Base-by-base conservation (phyloP, 208 protist genomes). In the Polymyxa betae region DNA sequence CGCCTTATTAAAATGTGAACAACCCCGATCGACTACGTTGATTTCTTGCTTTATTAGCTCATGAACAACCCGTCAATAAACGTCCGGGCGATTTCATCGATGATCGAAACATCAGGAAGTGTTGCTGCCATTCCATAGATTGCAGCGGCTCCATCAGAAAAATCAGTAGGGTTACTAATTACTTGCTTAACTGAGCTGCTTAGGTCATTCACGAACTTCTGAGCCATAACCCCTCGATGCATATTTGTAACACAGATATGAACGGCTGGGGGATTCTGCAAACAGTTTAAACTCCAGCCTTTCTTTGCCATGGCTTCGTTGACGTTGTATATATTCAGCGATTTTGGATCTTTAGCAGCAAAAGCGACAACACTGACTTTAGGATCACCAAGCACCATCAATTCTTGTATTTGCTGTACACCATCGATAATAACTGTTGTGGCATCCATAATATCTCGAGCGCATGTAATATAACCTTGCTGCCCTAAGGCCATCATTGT, bases 401-500 rank as follows among this genome's bases (percentile, higher is more conserved):
- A 32, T 29, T 72, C 88, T 35, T 5, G 12, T 20, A 72, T 89
- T 12, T 32, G 16, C 5, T 66, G 29, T 5, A 89, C 66, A 1
- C 88, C 54, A n/a, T 38, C 16, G 16, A 35, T 32, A 16, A 77
- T 89, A 32, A 66, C n/a, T 64, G 60, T 1, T 5, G 32, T 12
- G 38, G 88, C 66, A 1, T n/a, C 54, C 24, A 92, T 88, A 35
- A 92, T 90, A 45, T 45, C 64, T 24, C 41, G 0, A 52, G 77
- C 88, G 32, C 77, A 78, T n/a, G 91, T 68, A 24, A 92, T 20
- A 88, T 92, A 94, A 0, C 93, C 93, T 0, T 90, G 72, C n/a
- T 88, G 29, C 52, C 98, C 98, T 89, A 98, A 94, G 49, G 90
- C 91, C 66, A 99, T 94, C 95, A 99, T 96, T 35, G 96, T 92